Evolutionary conservation across 257 asterid species (phyloP), one percentile per base, ranked within the genome.

Genomic region (Penstemon barbatus): DNA sequence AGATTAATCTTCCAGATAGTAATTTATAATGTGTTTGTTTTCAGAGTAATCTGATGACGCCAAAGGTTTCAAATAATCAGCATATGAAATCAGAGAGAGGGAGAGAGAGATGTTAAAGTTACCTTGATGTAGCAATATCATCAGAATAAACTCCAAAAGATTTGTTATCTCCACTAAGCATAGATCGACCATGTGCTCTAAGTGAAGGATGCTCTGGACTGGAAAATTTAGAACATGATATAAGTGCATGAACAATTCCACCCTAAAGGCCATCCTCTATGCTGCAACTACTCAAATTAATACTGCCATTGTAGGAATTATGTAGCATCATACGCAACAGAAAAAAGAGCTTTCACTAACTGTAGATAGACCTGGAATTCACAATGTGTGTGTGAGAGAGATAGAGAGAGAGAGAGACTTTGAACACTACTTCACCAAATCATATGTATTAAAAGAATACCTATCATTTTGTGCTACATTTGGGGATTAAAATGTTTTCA

Each of bases 121-220:
- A 85, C 91, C 91, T 79, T 73, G 86, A 83, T 54, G 80, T 25
- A 57, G 87, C 76, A 67, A 81, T 69, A 18, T 83, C 85, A 69
- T 81, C 85, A 55, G 87, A 50, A 79, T 61, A 81, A 45, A 77
- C 84, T 79, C 73, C 61, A 46, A 68, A 81, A 57, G 82, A 45
- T 78, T 77, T 81, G 61, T 78, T 76, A 80, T 85, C 89, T 19
- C 85, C 91, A 72, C 91, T 83, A 66, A 85, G 91, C 86, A 83
- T 83, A 73, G 99, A 93, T 71, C 93, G 87, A 75, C 81, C 83
- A 59, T 84, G 86, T 69, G 84, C 80, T 50, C 78, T 82, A 61
- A 80, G 68, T 44, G 87, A 83, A 63, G 89, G 97, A 75, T 90
- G 97, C 81, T 93, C 99, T 41, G 97, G 99, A 75, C 99, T 93